These are phyloP conservation scores for Phellopilus nigrolimitatus DNA, from an alignment of 1,284 basidiomycete species.

Conservation along the genomic window DNA sequence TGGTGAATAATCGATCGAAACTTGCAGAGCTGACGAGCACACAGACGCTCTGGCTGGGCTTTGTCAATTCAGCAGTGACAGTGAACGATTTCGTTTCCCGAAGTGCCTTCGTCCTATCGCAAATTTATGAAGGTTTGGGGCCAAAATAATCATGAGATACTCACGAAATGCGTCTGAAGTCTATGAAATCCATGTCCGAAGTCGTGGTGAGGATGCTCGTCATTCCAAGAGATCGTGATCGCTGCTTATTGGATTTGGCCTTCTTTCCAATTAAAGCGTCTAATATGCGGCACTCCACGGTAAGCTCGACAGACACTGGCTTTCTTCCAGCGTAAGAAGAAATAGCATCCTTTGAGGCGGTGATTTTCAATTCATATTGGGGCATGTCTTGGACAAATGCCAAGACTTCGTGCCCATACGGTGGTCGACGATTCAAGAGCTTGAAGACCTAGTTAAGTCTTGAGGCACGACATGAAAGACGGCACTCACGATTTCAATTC, in stretches of 20 bases:
- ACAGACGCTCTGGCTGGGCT: conserved; percentile 67
- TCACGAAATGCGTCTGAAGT: conserved; percentile 73
- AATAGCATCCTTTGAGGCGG: conserved; percentile 42
- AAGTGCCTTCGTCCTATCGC: conserved; percentile 57
- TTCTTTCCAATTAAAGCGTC: conserved; percentile 30
- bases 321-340: conserved; percentile 38
- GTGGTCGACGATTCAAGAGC: conserved; percentile 70
- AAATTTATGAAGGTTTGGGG: conserved; percentile 1
- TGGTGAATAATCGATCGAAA: not conserved
- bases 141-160: conserved; percentile 25
- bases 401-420: conserved; percentile 67
- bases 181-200: conserved; percentile 65
- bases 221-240: conserved; percentile 43
- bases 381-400: conserved; percentile 59
- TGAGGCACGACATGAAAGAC: not conserved
- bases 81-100: conserved; percentile 52
- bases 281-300: conserved; percentile 50
- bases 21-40: conserved; percentile 63
- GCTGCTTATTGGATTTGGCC: conserved; percentile 44
- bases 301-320: conserved; percentile 57
- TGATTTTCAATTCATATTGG: conserved; percentile 43
- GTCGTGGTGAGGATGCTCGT: conserved; percentile 68
- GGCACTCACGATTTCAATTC: conserved; percentile 55
- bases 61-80: conserved; percentile 52
- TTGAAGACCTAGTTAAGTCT: conserved; percentile 27